Base-by-base conservation (phyloP, 257 asterid genomes). In the Solanum peruvianum region DNA sequence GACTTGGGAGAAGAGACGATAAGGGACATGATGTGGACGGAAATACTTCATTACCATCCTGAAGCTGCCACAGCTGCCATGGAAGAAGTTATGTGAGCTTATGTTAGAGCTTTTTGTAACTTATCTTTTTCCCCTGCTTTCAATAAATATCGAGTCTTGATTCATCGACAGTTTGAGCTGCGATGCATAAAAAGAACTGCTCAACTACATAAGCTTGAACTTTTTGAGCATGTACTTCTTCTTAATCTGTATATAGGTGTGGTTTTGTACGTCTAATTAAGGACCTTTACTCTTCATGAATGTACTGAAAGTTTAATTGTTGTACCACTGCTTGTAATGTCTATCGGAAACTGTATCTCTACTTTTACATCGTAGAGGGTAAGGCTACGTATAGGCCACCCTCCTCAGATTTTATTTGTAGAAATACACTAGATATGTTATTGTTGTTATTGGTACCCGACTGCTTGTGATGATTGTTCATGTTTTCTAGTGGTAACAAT, bases 31-130 rank as follows among this genome's bases (percentile, higher is more conserved):
- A 93, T 93, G 95, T 91, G 92, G 94, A 41, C 35, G 84, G 96
- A 93, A 73, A 92, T 92, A 87, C 92, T 93, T 37, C 92, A 92
- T 29, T 93, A 93, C 90, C 94, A 93, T 88, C 96, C 95, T 2
- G 93, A 91, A 88, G 89, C 83, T 47, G 90, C 70, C 77, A 27
- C 91, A 33, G 85, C 72, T 16, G 80, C 29, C 47, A 45, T 84
- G 35, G 90, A 76, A 71, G 81, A 73, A 49, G 81, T 85, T 84
- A 31, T 70, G 58, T 86, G 37, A 78, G 25, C 71, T 71, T 16
- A 75, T 12, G 39, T 49, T 75, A 45, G 86, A 29, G 39, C 77
- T 85, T 86, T 69, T 84, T 39, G 41, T 85, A 86, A 44, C 77
- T 70, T 35, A 25, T 67, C 39, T 77, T 83, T 83, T 82, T 80